phyloP scores from a whole-genome alignment of 176 grass and related monocot genomes.

The Oropetium thomaeum region DNA sequence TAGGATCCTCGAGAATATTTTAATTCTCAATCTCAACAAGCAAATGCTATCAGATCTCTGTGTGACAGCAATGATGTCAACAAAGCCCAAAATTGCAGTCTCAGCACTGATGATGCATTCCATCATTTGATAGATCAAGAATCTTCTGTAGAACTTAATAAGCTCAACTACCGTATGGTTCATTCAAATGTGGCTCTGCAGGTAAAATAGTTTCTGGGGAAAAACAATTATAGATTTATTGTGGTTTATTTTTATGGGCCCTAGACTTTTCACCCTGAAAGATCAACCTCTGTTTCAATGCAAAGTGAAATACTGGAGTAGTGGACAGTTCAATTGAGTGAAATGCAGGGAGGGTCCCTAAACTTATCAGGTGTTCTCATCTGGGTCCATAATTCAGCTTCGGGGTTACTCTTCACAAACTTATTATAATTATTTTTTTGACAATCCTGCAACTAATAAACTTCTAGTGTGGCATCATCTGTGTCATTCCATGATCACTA shows the following conservation, averaged over 20 bases:
- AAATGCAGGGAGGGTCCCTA: too few relatives aligned
- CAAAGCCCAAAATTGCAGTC: conserved; percentile 41
- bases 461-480: not conserved
- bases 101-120: conserved; percentile 73
- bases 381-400: too few relatives aligned
- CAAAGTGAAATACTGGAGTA: not conserved
- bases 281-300: not conserved
- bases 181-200: conserved; percentile 69
- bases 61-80: conserved; percentile 53
- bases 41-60: conserved; percentile 85
- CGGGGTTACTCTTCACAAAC: not conserved
- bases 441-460: not conserved
- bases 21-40: conserved; percentile 90
- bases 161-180: conserved; percentile 50
- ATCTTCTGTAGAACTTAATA: conserved; percentile 59
- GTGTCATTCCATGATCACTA: not conserved
- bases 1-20: conserved; percentile 96
- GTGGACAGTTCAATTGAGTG: too few relatives aligned
- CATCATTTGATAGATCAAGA: conserved; percentile 59
- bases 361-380: too few relatives aligned
- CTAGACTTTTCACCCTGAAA: too few relatives aligned
- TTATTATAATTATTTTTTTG: not conserved
- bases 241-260: not conserved
- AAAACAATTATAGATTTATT: not conserved
- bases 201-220: conserved; percentile 44